A percentile compares a stretch with the other conserved stretches of the same genome.
Evolutionary conservation across 2,329 filamentous ascomycete species (phyloP).

Genomic region (Rhinocladiella similis): DNA sequence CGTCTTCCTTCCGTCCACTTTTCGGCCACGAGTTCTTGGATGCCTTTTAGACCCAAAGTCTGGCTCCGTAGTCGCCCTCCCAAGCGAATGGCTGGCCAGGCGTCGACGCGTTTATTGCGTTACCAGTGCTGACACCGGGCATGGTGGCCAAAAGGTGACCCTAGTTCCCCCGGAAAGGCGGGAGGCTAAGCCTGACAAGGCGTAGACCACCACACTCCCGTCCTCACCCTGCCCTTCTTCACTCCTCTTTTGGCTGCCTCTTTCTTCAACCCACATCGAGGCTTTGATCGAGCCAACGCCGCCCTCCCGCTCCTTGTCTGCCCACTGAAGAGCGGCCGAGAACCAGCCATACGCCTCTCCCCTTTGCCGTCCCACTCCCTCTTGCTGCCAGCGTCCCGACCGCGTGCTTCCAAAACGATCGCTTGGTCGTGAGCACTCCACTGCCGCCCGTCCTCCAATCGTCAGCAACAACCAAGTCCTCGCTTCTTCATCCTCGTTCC

Average conservation of each 20-base stretch:
- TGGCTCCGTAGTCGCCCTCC: neutral
- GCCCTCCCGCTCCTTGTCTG: constrained; percentile 12
- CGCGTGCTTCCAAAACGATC: constrained; percentile 25
- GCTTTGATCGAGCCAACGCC: constrained; percentile 7
- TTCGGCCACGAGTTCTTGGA: too few species aligned
- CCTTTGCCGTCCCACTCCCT: neutral
- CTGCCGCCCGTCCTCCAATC: constrained; percentile 25
- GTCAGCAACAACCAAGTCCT: constrained; percentile 18
- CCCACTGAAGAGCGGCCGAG: neutral
- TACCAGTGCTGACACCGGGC: constrained; percentile 18
- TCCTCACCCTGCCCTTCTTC: too few species aligned
- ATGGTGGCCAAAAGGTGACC: constrained; percentile 6
- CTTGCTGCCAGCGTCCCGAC: constrained; percentile 22
- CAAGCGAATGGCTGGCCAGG: neutral
- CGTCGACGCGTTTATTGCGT: constrained; percentile 8
- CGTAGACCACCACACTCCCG: constrained; percentile 1
- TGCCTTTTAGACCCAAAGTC: neutral
- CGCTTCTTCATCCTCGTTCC: constrained; percentile 18
- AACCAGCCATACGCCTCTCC: neutral
- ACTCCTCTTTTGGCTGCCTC: neutral
- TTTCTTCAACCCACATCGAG: constrained; percentile 13
- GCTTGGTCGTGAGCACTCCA: constrained; percentile 15
- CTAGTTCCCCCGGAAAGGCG: constrained; percentile 20
- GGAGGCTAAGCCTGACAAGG: constrained; percentile 16
- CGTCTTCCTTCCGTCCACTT: too few species aligned